A percentile compares a stretch with the other conserved stretches of the same genome.
phyloP scores from a whole-genome alignment of 2,329 filamentous ascomycete genomes.

The Paracorniculantispora psalliotae region DNA sequence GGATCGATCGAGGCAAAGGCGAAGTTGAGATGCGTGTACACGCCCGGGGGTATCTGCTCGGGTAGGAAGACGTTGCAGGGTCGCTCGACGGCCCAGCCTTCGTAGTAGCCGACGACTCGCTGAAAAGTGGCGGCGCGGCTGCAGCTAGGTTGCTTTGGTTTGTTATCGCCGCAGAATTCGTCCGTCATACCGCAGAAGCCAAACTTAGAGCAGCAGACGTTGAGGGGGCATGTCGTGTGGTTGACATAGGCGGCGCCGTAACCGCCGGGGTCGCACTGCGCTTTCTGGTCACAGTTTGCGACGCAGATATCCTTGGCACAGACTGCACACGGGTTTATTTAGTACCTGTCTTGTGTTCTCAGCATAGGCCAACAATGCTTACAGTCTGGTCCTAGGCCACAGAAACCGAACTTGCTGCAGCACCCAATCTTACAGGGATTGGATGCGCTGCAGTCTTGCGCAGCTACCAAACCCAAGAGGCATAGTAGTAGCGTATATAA shows the following conservation, averaged over 20 bases:
- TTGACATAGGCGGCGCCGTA: conserved; percentile 22
- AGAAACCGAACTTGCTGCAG: conserved; percentile 16
- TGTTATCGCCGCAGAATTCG: conserved; percentile 23
- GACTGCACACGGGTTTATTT: too few relatives aligned
- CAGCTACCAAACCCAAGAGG: too few relatives aligned
- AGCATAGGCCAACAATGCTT: too few relatives aligned
- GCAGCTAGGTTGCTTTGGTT: conserved; percentile 2
- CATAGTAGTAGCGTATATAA: too few relatives aligned
- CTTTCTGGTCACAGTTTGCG: conserved; percentile 21
- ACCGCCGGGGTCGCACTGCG: conserved; percentile 26
- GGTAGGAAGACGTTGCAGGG: conserved; percentile 22
- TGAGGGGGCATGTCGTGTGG: conserved; percentile 25
- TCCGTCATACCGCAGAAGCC: conserved; percentile 30
- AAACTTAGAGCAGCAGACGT: conserved; percentile 31
- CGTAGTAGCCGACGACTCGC: conserved; percentile 26
- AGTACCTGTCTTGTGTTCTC: too few relatives aligned
- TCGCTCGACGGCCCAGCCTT: conserved; percentile 21
- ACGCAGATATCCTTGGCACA: conserved; percentile 16
- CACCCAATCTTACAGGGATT: conserved; percentile 16
- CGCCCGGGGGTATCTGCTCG: conserved; percentile 19
- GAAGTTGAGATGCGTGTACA: conserved; percentile 31
- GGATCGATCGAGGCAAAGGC: conserved; percentile 31
- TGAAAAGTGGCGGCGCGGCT: not conserved
- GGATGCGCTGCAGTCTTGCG: conserved; percentile 11
- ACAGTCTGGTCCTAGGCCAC: conserved; percentile 21